Conservation (phyloP, 768 basidiomycete genomes). For the Rhodotorula paludigena region DNA sequence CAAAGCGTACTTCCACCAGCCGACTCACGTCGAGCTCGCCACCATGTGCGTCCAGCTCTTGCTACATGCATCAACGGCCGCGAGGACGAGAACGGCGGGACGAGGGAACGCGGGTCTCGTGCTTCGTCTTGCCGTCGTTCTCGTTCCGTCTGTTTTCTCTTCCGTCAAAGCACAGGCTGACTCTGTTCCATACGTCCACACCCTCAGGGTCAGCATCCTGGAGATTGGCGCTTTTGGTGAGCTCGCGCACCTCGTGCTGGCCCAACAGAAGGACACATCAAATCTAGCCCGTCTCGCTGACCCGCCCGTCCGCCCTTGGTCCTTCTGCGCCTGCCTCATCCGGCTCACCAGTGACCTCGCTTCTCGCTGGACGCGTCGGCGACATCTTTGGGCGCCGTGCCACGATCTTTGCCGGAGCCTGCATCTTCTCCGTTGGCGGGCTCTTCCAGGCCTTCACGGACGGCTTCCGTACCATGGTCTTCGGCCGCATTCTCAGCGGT, state of each 20-base stretch:
- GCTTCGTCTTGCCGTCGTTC: too few relatives aligned
- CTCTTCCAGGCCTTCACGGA: conserved; percentile 73
- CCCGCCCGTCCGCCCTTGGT: background rate
- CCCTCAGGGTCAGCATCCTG: conserved; percentile 46
- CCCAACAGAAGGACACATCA: too few relatives aligned
- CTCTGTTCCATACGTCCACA: too few relatives aligned
- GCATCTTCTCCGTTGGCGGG: conserved; percentile 80
- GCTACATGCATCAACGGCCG: background rate
- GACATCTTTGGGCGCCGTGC: conserved; percentile 79
- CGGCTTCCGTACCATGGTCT: conserved; percentile 72
- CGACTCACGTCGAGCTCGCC: conserved; percentile 68
- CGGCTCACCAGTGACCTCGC: conserved; percentile 63
- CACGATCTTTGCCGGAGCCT: conserved; percentile 74
- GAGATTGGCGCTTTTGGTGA: conserved; percentile 85
- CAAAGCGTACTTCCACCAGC: conserved; percentile 72
- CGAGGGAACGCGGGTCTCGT: too few relatives aligned
- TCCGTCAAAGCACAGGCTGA: background rate
- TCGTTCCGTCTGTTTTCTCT: too few relatives aligned
- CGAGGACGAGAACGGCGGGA: too few relatives aligned
- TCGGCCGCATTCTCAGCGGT: conserved; percentile 76
- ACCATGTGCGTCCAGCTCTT: conserved; percentile 56
- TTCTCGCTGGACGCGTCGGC: conserved; percentile 81
- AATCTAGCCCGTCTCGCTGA: background rate
- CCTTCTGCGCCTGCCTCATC: background rate
- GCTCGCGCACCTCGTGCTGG: too few relatives aligned